These are phyloP conservation scores for Sclerotinia spermophila DNA, from an alignment of 2,329 filamentous ascomycete genomes.

Conservation along the genomic window DNA sequence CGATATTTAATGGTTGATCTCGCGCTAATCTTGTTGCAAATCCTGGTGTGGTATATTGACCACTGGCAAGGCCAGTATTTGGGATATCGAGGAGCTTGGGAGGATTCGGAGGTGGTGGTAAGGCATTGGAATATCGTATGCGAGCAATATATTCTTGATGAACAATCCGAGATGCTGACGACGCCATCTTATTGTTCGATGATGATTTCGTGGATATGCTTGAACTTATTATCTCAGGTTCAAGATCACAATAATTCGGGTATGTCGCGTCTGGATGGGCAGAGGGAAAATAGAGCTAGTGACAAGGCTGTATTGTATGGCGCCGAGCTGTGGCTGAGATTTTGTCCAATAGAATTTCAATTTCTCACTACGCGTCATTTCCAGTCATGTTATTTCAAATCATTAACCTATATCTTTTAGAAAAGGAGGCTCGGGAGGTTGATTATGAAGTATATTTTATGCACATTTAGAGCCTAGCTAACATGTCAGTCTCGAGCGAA, in stretches of 20 bases:
- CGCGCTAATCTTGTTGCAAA: constrained; percentile 87
- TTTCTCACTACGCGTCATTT: neutral
- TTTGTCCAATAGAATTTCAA: neutral
- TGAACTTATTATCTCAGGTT: neutral
- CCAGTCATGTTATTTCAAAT: neutral
- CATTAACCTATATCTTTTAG: neutral
- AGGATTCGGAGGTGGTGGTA: constrained; percentile 89
- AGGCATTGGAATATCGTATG: constrained; percentile 90
- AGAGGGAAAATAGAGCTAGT: constrained; percentile 12
- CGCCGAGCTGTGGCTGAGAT: neutral
- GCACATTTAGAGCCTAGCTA: neutral
- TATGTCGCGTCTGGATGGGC: constrained; percentile 17
- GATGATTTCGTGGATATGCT: neutral
- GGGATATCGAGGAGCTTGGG: constrained; percentile 97
- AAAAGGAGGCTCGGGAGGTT: neutral
- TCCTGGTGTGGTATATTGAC: constrained; percentile 83
- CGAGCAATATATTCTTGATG: constrained; percentile 98
- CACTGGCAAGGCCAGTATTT: constrained; percentile 80
- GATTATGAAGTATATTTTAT: neutral
- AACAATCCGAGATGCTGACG: constrained; percentile 44
- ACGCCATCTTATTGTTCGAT: constrained; percentile 29
- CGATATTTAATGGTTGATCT: constrained; percentile 92
- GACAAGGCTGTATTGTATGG: constrained; percentile 18
- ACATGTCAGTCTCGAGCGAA: neutral
- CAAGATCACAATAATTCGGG: constrained; percentile 9